Conservation (phyloP, 1,139 yeast genomes). For the Yamadazyma diddensiae region DNA sequence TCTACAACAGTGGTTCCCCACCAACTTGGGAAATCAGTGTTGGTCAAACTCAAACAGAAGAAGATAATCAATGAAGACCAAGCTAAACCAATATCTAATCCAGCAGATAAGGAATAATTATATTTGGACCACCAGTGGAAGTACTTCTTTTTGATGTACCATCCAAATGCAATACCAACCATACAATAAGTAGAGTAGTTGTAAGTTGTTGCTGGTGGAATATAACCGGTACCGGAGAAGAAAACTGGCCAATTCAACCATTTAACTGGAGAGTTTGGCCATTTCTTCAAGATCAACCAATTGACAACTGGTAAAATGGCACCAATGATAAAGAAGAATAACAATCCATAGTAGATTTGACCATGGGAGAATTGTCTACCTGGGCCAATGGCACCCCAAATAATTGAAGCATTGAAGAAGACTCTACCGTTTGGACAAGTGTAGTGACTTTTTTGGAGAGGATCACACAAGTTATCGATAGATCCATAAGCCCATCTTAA, state of each 20-base stretch:
- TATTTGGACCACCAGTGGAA: conserved; percentile 33
- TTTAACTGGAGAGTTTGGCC: conserved; percentile 29
- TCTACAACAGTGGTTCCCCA: conserved; percentile 30
- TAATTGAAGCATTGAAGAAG: conserved; percentile 45
- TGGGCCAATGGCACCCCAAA: conserved; percentile 50
- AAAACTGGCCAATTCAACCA: conserved; percentile 48
- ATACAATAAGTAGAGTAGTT: conserved; percentile 39
- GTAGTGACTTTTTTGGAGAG: conserved; percentile 37
- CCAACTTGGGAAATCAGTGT: conserved; percentile 30
- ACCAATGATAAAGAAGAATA: conserved; percentile 43
- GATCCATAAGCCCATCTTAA: conserved; percentile 43
- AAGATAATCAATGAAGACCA: conserved; percentile 40
- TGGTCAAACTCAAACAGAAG: conserved; percentile 32
- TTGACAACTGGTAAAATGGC: conserved; percentile 33
- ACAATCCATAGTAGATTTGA: conserved; percentile 35
- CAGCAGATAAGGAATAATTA: conserved; percentile 41
- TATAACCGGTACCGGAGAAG: conserved; percentile 46
- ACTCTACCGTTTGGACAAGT: conserved; percentile 46
- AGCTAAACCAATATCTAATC: conserved; percentile 43
- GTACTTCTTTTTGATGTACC: conserved; percentile 32
- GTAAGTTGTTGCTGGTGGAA: conserved; percentile 49
- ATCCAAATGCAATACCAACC: conserved; percentile 31
- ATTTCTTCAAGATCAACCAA: conserved; percentile 32
- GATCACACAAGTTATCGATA: conserved; percentile 48
- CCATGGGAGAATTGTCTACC: conserved; percentile 38